phyloP scores from a whole-genome alignment of 2,329 filamentous ascomycete species.

The Plenodomus biglobosus region DNA sequence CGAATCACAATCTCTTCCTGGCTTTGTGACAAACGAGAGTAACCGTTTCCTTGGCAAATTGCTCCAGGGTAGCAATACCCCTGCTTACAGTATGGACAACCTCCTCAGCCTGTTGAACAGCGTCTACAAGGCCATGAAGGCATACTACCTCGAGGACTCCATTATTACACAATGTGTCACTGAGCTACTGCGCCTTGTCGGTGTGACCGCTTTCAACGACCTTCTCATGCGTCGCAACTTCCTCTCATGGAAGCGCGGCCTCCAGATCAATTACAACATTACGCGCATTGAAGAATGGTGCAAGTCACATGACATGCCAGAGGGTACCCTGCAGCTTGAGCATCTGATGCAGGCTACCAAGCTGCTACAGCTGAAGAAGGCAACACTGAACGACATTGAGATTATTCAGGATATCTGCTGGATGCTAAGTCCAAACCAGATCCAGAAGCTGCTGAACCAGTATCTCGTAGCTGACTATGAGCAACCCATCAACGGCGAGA shows the following conservation, averaged over 20 bases:
- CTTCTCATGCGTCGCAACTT: conserved; percentile 97
- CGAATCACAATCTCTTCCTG: conserved; percentile 95
- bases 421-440: conserved; percentile 99
- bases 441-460: conserved; percentile 97
- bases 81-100: conserved; percentile 99
- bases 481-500: conserved; percentile 98
- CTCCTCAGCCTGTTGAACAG: conserved; percentile 92
- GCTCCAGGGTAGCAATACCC: conserved; percentile 82
- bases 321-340: conserved; percentile 94
- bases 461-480: conserved; percentile 99
- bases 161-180: conserved; percentile 96
- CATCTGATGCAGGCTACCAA: conserved; percentile 99
- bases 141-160: conserved; percentile 92
- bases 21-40: conserved; percentile 98
- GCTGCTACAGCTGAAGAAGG: conserved; percentile 97
- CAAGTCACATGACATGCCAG: conserved; percentile 99
- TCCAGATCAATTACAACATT: conserved; percentile 99
- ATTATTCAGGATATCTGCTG: conserved; percentile 99
- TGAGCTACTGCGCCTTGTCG: conserved; percentile 87
- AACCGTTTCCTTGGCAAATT: conserved; percentile 98
- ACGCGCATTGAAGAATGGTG: conserved; percentile 99
- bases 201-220: conserved; percentile 98
- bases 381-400: conserved; percentile 97
- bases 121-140: conserved; percentile 98
- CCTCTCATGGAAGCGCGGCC: conserved; percentile 97